These are phyloP conservation scores for Cryphonectria japonica DNA, from an alignment of 2,329 filamentous ascomycete genomes.

Conservation along the genomic window DNA sequence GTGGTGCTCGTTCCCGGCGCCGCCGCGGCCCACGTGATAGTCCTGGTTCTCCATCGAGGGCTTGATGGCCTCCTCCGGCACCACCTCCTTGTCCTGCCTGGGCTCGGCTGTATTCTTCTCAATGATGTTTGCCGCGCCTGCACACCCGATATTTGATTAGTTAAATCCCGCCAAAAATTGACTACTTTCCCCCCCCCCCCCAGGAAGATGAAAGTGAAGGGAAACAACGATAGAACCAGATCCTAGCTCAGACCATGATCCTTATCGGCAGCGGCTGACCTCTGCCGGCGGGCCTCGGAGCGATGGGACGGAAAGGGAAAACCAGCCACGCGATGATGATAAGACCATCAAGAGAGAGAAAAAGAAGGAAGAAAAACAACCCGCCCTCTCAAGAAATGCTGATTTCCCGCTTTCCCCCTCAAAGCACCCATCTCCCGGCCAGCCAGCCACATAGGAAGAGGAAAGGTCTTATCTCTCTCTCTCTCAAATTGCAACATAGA, in stretches of 20 bases:
- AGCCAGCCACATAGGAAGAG: background rate
- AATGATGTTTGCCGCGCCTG: slow-evolving; percentile 63
- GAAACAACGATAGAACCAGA: background rate
- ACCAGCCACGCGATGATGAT: slow-evolving; percentile 6
- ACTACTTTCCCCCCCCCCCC: too few relatives aligned
- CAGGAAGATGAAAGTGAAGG: too few relatives aligned
- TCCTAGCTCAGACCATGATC: background rate
- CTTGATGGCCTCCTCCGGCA: slow-evolving; percentile 57
- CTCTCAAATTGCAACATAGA: too few relatives aligned
- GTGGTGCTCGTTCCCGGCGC: slow-evolving; percentile 59
- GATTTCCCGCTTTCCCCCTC: background rate
- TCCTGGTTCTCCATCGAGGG: slow-evolving; percentile 52
- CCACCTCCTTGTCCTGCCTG: slow-evolving; percentile 55
- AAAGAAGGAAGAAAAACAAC: background rate
- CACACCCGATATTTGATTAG: background rate
- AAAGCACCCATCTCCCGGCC: background rate
- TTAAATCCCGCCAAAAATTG: background rate
- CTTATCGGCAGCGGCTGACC: slow-evolving; percentile 2
- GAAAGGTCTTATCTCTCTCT: background rate
- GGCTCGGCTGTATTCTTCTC: slow-evolving; percentile 47
- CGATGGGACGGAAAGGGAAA: background rate
- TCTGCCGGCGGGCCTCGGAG: background rate
- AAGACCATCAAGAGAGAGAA: background rate
- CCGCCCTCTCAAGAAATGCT: background rate
- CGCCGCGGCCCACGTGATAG: slow-evolving; percentile 63